phyloP scores from a whole-genome alignment of 2,329 filamentous ascomycete genomes.

The Colletotrichum salicis region DNA sequence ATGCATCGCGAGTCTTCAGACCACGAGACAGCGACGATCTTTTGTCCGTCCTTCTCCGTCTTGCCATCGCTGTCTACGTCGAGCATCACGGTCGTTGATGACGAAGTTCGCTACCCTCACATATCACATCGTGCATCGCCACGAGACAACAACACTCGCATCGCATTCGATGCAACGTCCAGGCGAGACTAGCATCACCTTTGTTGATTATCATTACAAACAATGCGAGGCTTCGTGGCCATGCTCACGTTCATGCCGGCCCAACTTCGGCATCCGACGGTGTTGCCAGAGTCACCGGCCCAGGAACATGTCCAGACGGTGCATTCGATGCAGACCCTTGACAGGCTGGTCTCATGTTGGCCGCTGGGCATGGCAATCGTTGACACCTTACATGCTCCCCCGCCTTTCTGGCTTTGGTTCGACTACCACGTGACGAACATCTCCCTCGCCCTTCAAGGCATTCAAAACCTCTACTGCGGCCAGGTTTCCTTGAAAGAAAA shows the following conservation, averaged over 20 bases:
- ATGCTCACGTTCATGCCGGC: neutral
- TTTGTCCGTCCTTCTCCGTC: neutral
- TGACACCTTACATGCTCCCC: neutral
- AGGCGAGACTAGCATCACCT: neutral
- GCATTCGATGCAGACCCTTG: neutral
- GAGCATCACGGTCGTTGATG: neutral
- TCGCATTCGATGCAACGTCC: slow-evolving; percentile 16
- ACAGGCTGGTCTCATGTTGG: neutral
- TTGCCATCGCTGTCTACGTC: neutral
- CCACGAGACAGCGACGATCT: slow-evolving; percentile 18
- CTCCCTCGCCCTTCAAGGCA: neutral
- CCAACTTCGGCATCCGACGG: slow-evolving; percentile 9
- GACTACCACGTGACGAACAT: neutral
- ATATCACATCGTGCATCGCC: neutral
- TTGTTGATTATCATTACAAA: neutral
- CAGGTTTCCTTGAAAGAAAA: neutral
- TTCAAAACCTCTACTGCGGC: neutral
- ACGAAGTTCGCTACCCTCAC: neutral
- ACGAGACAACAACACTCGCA: slow-evolving; percentile 6
- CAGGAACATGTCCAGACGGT: neutral
- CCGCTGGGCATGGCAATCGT: neutral
- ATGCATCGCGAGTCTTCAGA: slow-evolving; percentile 13
- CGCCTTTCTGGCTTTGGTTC: neutral
- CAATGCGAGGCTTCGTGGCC: neutral
- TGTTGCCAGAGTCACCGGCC: slow-evolving; percentile 2